These are phyloP conservation scores for Emericellopsis atlantica DNA, from an alignment of 2,329 filamentous ascomycete species.

Conservation along the genomic window DNA sequence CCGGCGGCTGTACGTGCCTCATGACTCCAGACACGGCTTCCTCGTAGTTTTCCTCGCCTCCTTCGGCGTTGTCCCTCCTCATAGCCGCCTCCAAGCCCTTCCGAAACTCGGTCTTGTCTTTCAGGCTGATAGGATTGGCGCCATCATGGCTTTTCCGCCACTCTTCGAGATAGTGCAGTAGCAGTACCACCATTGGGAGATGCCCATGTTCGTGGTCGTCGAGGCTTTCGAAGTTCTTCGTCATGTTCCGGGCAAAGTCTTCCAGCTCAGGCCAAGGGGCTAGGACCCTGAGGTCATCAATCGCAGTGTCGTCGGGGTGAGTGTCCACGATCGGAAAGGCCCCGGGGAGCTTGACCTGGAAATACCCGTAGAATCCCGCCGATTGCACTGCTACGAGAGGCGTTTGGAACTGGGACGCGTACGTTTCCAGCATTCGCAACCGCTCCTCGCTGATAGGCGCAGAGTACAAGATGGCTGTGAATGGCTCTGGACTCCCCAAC, in stretches of 20 bases:
- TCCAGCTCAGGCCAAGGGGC: conserved; percentile 75
- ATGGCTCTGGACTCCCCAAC: conserved; percentile 25
- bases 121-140: conserved; percentile 58
- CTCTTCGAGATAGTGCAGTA: conserved; percentile 68
- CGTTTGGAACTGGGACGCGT: conserved; percentile 43
- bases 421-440: conserved; percentile 30
- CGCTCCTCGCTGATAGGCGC: conserved; percentile 32
- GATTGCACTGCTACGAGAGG: conserved; percentile 77
- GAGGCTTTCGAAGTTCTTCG: conserved; percentile 55
- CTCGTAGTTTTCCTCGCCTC: conserved; percentile 93
- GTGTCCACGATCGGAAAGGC: conserved; percentile 90
- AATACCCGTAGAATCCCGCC: conserved; percentile 84
- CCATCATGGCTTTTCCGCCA: conserved; percentile 68
- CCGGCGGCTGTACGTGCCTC: conserved; percentile 64
- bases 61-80: conserved; percentile 64
- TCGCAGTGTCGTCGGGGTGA: conserved; percentile 79
- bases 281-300: conserved; percentile 71
- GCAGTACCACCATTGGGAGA: conserved; percentile 71
- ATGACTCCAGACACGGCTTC: conserved; percentile 81
- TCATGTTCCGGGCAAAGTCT: conserved; percentile 53
- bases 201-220: conserved; percentile 80
- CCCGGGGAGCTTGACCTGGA: conserved; percentile 65
- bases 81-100: conserved; percentile 54
- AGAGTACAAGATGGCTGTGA: conserved; percentile 43
- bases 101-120: conserved; percentile 77